phyloP scores from a whole-genome alignment of 1,284 basidiomycete genomes.

The Fistulina hepatica region DNA sequence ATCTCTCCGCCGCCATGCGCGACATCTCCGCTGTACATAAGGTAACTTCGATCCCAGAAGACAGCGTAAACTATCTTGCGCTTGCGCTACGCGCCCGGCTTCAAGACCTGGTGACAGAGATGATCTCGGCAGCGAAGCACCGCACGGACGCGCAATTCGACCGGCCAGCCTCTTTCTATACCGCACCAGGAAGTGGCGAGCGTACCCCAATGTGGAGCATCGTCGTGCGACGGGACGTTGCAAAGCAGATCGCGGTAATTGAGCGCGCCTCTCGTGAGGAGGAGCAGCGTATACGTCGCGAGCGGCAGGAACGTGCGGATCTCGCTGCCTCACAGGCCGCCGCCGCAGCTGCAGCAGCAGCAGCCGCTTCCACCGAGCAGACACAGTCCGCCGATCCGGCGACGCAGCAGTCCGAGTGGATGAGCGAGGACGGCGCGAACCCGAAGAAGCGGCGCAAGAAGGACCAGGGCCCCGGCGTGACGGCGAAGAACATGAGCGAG shows the following conservation, averaged over 20 bases:
- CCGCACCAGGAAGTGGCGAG: constrained; percentile 32
- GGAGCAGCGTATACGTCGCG: constrained; percentile 7
- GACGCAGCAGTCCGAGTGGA: constrained; percentile 24
- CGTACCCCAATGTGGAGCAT: constrained; percentile 46
- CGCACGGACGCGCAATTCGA: constrained; percentile 18
- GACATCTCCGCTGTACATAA: constrained; percentile 52
- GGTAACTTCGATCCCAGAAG: constrained; percentile 54
- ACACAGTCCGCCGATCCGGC: constrained; percentile 35
- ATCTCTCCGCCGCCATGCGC: constrained; percentile 54
- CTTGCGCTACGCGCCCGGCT: constrained; percentile 68
- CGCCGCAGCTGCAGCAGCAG: constrained; percentile 44
- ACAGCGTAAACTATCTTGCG: constrained; percentile 65
- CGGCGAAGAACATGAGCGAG: constrained; percentile 78
- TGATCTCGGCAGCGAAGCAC: constrained; percentile 64
- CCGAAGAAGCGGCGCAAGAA: too few relatives aligned
- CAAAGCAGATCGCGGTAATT: constrained; percentile 10
- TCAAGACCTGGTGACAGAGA: constrained; percentile 57
- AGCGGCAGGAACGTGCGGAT: constrained; percentile 42
- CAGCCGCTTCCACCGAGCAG: too few relatives aligned
- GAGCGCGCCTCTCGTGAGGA: constrained; percentile 13
- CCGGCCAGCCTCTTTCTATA: constrained; percentile 8
- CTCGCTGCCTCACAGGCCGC: constrained; percentile 56
- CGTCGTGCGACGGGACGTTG: constrained; percentile 10
- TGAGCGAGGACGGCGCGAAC: constrained; percentile 37
- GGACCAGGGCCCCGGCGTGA: constrained; percentile 74